Base-by-base conservation (phyloP, 441 rosid genomes). In the Theobroma grandiflorum region DNA sequence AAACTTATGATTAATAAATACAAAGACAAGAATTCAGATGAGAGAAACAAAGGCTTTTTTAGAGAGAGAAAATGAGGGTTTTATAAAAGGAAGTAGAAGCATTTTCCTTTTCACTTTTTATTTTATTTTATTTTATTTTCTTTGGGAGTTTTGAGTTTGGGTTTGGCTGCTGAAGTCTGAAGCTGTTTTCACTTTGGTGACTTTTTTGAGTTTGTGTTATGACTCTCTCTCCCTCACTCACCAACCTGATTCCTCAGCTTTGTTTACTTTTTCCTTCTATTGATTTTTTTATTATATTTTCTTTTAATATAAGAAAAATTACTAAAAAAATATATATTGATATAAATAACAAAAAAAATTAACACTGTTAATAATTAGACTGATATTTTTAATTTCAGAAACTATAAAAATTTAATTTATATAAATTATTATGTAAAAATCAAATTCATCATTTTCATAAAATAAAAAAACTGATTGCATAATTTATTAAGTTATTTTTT, bases 21-120 rank as follows among this genome's bases (percentile, higher is more conserved):
- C 18, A 64, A 76, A 43, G 40, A 9, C 8, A 62, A 61, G 14
- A 6, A 33, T 26, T 26, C 31, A 10, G 45, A 53, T 2, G 2
- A 9, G 50, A 43, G 52, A 6, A 59, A 20, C 37, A 22, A 16
- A 6, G 15, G 42, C 7, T 53, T 53, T 18, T 53, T 6, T 40
- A 40, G 42, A 50, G 55, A 50, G 66, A 63, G 68, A 22, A 8
- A 49, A 16, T 12, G 43, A 76, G 79, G 72, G 71, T 64, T 76
- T 76, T 63, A 50, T 33, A 42, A 20, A 45, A 63, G 40, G 40
- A 37, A 63, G 18, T 63, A 22, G 4, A 26, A 35, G 15, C 15
- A 26, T 26, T 63, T 14, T 33, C 16, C 18, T 26, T 2, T 8
- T 9, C 33, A 0, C 31, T 2, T 26, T 8, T 62, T 4, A n/a